phyloP scores from a whole-genome alignment of 2,329 filamentous ascomycete genomes.

The Pseudogymnoascus sp. region DNA sequence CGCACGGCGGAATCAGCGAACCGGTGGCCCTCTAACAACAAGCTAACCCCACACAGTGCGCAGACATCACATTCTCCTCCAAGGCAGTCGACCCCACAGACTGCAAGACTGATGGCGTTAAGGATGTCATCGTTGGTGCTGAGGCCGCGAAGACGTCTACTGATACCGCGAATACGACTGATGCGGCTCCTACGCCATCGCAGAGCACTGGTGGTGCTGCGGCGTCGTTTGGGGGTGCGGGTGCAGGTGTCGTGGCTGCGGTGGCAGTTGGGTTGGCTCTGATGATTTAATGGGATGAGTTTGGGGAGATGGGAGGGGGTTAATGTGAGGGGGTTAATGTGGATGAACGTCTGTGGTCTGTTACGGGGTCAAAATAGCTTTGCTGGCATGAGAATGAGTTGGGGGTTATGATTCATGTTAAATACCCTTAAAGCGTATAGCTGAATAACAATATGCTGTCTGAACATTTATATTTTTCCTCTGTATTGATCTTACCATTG shows the following conservation, averaged over 20 bases:
- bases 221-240: not conserved
- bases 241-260: not conserved
- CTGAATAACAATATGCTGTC: not conserved
- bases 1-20: too few species aligned
- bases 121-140: slow-evolving; percentile 31
- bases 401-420: not conserved
- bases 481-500: too few species aligned
- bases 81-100: slow-evolving; percentile 41
- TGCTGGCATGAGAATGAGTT: not conserved
- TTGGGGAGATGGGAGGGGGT: not conserved
- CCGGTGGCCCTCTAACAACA: too few species aligned
- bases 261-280: not conserved
- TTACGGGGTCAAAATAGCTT: not conserved
- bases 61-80: slow-evolving; percentile 62
- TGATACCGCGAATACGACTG: not conserved
- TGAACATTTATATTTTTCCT: not conserved
- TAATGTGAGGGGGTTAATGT: too few species aligned
- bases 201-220: not conserved
- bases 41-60: slow-evolving; percentile 46
- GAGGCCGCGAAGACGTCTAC: slow-evolving; percentile 1
- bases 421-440: not conserved
- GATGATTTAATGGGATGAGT: not conserved
- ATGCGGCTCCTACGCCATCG: not conserved
- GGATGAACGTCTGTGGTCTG: not conserved
- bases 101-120: slow-evolving; percentile 55